Percentiles rank a stretch among this genome's conserved stretches.
Evolutionary conservation across 306 rosid species (phyloP).

Genomic region (Corylus americana): DNA sequence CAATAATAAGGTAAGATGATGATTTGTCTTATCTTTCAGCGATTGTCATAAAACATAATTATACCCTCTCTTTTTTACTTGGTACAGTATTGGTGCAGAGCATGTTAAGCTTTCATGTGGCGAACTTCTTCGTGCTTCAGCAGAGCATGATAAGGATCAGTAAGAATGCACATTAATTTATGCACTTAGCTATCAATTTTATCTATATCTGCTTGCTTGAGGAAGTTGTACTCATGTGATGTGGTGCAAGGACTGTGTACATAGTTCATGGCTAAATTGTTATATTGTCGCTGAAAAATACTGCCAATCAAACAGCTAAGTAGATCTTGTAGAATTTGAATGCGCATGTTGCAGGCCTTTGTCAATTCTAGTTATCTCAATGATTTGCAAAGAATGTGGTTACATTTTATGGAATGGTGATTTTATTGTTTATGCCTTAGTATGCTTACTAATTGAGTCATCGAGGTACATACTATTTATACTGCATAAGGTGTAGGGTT

Average conservation of each 20-base stretch:
- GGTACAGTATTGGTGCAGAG: conserved; percentile 31
- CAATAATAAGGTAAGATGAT: not conserved
- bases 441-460: not conserved
- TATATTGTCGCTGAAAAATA: not conserved
- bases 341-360: not conserved
- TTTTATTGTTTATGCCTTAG: not conserved
- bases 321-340: not conserved
- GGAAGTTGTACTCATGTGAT: not conserved
- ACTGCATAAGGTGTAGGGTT: not conserved
- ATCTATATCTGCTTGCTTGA: not conserved
- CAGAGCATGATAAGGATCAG: conserved; percentile 19
- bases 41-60: not conserved
- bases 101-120: conserved; percentile 25
- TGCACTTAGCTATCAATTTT: not conserved
- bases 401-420: not conserved
- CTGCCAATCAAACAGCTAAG: not conserved
- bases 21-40: no score
- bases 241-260: not conserved
- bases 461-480: not conserved
- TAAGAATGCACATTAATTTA: conserved; percentile 17
- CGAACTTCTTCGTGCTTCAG: conserved; percentile 24
- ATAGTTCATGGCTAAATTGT: not conserved
- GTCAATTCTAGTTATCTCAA: not conserved
- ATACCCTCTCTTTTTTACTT: conserved; percentile 6
- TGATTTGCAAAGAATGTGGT: not conserved